Evolutionary conservation across 176 grass and related monocot species (phyloP).

Genomic region (Aechmea fasciata): DNA sequence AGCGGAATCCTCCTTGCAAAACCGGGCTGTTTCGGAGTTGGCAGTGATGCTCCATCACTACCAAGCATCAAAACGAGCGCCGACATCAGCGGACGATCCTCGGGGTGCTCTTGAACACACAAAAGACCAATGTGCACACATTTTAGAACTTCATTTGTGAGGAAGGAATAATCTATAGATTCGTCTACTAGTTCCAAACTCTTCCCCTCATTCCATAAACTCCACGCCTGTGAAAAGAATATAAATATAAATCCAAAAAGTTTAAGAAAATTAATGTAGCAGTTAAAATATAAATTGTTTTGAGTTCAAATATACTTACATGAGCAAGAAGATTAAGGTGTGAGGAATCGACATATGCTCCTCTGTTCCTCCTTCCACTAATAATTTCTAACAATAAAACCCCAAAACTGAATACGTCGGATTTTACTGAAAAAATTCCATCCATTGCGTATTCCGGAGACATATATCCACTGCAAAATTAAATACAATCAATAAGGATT

Average conservation of each 20-base stretch:
- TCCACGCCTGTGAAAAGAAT: constrained; percentile 39
- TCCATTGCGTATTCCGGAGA: constrained; percentile 67
- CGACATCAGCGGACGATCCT: constrained; percentile 53
- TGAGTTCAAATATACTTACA: constrained; percentile 29
- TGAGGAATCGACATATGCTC: constrained; percentile 29
- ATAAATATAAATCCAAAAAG: constrained; percentile 1
- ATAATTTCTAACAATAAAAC: constrained; percentile 58
- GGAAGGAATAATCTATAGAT: constrained; percentile 36
- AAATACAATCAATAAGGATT: not conserved
- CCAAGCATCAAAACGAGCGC: constrained; percentile 47
- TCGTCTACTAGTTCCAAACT: constrained; percentile 42
- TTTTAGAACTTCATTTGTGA: constrained; percentile 33
- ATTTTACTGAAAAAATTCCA: constrained; percentile 50
- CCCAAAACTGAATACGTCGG: constrained; percentile 61
- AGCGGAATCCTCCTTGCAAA: constrained; percentile 35
- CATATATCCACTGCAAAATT: constrained; percentile 48
- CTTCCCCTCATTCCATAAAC: constrained; percentile 49
- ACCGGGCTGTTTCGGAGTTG: constrained; percentile 50
- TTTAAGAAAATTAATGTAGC: not conserved
- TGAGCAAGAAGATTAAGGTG: constrained; percentile 51
- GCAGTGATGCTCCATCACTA: constrained; percentile 26
- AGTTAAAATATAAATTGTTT: constrained; percentile 5
- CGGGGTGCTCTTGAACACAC: constrained; percentile 57
- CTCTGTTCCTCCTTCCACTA: constrained; percentile 55
- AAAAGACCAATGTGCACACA: constrained; percentile 40